Conservation (phyloP, 2,329 filamentous ascomycete species). For the Lecanicillium sp. region DNA sequence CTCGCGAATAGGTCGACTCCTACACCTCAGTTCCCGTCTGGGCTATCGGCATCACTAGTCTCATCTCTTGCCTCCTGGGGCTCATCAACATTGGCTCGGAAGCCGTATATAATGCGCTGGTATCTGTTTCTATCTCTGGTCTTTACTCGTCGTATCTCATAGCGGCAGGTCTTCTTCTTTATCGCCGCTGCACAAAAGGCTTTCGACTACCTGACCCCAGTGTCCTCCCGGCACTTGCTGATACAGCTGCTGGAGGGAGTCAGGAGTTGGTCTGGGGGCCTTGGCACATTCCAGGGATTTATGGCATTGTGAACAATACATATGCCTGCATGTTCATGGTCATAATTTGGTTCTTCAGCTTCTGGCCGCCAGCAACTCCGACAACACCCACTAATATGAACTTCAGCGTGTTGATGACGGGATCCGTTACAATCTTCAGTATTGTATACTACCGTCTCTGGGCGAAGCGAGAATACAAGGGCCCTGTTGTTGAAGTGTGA, state of each 20-base stretch:
- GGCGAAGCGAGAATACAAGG: constrained; percentile 35
- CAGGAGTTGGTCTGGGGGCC: constrained; percentile 39
- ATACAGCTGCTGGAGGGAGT: constrained; percentile 15
- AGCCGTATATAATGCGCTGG: constrained; percentile 21
- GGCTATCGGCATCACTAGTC: constrained; percentile 17
- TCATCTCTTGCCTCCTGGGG: constrained; percentile 20
- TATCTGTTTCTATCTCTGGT: constrained; percentile 20
- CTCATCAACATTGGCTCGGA: constrained; percentile 25
- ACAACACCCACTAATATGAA: constrained; percentile 32
- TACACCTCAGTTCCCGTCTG: constrained; percentile 20
- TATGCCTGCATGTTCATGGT: constrained; percentile 45
- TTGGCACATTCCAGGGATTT: constrained; percentile 41
- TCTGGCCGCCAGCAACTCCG: constrained; percentile 35
- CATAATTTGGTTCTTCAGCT: constrained; percentile 50
- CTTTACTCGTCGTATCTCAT: constrained; percentile 23
- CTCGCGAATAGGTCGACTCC: constrained; percentile 2
- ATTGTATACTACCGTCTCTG: constrained; percentile 36
- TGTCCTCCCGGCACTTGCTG: constrained; percentile 18
- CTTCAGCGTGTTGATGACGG: constrained; percentile 38
- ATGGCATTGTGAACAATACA: constrained; percentile 47
- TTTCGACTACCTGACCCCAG: constrained; percentile 15
- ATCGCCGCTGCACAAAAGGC: constrained; percentile 19
- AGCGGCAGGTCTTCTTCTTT: constrained; percentile 18
- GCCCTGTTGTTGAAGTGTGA: constrained; percentile 27
- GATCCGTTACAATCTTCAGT: constrained; percentile 32